Conservation (phyloP, 2,329 filamentous ascomycete genomes). For the Aspergillus felis region DNA sequence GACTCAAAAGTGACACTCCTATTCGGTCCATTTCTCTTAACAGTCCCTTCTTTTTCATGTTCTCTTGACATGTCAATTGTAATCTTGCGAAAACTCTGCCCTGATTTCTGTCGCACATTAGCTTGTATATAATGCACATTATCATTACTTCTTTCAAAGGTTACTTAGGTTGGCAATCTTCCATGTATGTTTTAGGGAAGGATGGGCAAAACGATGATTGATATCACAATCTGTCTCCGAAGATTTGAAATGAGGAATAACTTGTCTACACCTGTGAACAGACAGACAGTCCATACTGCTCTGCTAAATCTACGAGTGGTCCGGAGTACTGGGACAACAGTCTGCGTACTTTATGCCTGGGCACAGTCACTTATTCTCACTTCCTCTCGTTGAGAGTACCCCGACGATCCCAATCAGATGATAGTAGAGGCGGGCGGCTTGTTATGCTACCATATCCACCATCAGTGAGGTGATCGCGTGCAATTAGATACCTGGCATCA, state of each 20-base stretch:
- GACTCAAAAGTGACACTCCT: background rate
- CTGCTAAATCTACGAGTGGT: background rate
- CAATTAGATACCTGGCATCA: background rate
- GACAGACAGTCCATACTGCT: no score
- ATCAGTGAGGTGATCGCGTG: background rate
- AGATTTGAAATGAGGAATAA: background rate
- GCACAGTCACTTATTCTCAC: no score
- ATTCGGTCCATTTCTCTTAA: background rate
- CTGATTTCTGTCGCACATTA: slow-evolving; percentile 7
- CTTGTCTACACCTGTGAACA: background rate
- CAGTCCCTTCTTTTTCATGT: background rate
- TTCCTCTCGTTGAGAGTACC: no score
- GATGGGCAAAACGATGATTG: background rate
- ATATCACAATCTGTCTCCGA: background rate
- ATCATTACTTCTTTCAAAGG: slow-evolving; percentile 8
- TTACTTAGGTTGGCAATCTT: slow-evolving; percentile 8
- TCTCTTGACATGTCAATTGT: slow-evolving; percentile 10
- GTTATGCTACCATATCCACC: background rate
- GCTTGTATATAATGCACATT: slow-evolving; percentile 17
- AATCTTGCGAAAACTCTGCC: slow-evolving; percentile 13
- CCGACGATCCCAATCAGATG: background rate
- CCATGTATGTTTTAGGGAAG: background rate
- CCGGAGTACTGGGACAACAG: no score
- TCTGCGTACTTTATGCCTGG: no score
- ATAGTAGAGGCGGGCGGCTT: background rate